These are phyloP conservation scores for Claviceps africana DNA, from an alignment of 2,329 filamentous ascomycete genomes.

Conservation along the genomic window DNA sequence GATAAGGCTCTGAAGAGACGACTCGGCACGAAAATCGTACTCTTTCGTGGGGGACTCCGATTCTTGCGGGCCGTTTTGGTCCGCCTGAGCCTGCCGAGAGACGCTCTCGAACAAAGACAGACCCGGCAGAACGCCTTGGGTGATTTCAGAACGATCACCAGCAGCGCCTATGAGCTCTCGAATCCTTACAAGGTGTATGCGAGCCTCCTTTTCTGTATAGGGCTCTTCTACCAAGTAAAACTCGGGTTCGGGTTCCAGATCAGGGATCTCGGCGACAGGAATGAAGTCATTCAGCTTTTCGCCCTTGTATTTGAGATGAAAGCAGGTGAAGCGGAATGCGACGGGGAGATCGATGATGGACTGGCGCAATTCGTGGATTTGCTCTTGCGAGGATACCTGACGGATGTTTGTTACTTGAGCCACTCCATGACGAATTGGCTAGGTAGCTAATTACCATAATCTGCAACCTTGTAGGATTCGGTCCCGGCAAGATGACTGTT, in stretches of 20 bases:
- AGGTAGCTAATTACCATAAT: slow-evolving; percentile 52
- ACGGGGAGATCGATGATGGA: slow-evolving; percentile 86
- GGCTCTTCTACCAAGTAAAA: slow-evolving; percentile 80
- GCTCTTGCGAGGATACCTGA: slow-evolving; percentile 82
- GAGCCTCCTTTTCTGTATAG: slow-evolving; percentile 95
- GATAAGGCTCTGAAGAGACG: slow-evolving; percentile 56
- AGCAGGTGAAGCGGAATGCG: slow-evolving; percentile 96
- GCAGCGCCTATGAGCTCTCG: slow-evolving; percentile 87
- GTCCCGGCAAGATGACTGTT: slow-evolving; percentile 69
- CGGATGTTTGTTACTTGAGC: slow-evolving; percentile 1
- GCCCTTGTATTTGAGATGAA: slow-evolving; percentile 86
- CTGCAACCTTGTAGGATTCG: slow-evolving; percentile 58
- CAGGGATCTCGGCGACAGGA: slow-evolving; percentile 77
- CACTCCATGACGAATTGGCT: not conserved
- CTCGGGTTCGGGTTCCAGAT: slow-evolving; percentile 61
- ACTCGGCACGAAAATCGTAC: slow-evolving; percentile 63
- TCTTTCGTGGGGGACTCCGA: slow-evolving; percentile 37
- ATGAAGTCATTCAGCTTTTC: slow-evolving; percentile 90
- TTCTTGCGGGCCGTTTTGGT: slow-evolving; percentile 11
- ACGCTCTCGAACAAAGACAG: slow-evolving; percentile 77
- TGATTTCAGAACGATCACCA: slow-evolving; percentile 72
- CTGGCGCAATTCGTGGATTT: slow-evolving; percentile 93
- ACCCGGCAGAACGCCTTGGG: slow-evolving; percentile 76
- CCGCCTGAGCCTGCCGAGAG: slow-evolving; percentile 32
- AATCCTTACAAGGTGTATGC: slow-evolving; percentile 83